phyloP scores from a whole-genome alignment of 371 early-diverging fungal species.

The Mucor circinelloides region DNA sequence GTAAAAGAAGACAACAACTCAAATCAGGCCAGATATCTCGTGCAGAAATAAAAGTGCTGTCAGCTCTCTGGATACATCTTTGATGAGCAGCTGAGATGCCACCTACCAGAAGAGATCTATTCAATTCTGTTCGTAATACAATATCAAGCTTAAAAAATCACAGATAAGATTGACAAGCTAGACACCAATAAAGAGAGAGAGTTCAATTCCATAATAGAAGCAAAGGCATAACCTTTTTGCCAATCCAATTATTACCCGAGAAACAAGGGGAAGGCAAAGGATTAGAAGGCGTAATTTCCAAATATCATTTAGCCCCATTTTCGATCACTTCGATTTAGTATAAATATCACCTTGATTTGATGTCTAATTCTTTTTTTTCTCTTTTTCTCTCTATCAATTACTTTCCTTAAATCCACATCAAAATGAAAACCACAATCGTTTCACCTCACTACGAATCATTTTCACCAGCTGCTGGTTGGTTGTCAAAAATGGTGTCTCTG shows the following conservation, averaged over 20 bases:
- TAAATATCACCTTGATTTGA: background rate
- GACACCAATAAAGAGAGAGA: background rate
- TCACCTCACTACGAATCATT: background rate
- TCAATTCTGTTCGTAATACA: background rate
- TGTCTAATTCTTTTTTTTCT: background rate
- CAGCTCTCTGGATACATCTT: too few species aligned
- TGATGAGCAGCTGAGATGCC: too few species aligned
- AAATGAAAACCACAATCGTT: background rate
- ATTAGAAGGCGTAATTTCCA: background rate
- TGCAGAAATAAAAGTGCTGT: background rate
- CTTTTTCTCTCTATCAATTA: background rate
- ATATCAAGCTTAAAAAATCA: too few species aligned
- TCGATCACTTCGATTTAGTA: background rate
- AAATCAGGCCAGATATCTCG: background rate
- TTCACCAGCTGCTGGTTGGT: conserved; percentile 26
- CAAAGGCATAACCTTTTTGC: background rate
- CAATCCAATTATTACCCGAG: background rate
- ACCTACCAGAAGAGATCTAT: background rate
- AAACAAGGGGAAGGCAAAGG: background rate
- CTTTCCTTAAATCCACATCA: background rate
- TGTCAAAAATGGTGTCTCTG: conserved; percentile 21
- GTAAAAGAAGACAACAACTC: background rate
- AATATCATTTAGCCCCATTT: background rate
- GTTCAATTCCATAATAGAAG: background rate
- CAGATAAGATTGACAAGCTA: background rate